A percentile compares a stretch with the other conserved stretches of the same genome.
Evolutionary conservation across 2,329 filamentous ascomycete species (phyloP).

Genomic region (Epichloe baconii): DNA sequence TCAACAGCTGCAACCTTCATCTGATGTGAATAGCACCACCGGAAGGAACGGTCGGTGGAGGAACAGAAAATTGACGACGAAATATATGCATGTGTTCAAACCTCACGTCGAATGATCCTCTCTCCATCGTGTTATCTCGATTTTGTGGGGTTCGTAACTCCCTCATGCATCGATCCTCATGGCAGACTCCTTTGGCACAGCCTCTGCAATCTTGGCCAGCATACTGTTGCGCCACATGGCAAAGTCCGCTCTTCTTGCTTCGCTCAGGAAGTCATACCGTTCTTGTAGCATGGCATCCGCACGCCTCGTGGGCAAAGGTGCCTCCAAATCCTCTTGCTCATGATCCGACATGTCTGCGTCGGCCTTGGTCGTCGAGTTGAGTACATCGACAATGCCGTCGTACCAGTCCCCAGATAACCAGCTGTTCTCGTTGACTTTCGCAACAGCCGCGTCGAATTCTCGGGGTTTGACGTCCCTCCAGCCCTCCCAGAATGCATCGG

Average conservation of each 20-base stretch:
- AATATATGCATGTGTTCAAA: neutral
- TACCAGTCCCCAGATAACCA: slow-evolving; percentile 56
- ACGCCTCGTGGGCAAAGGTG: slow-evolving; percentile 31
- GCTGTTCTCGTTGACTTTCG: slow-evolving; percentile 39
- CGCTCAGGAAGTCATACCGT: slow-evolving; percentile 57
- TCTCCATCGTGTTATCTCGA: too few relatives aligned
- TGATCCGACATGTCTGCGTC: slow-evolving; percentile 25
- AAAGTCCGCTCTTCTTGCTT: slow-evolving; percentile 48
- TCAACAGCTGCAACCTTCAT: neutral
- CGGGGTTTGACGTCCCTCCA: slow-evolving; percentile 35
- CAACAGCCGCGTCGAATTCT: slow-evolving; percentile 50
- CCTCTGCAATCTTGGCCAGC: slow-evolving; percentile 40
- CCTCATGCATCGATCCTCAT: slow-evolving; percentile 23
- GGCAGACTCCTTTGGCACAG: slow-evolving; percentile 13
- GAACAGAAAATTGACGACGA: neutral
- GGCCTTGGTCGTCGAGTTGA: slow-evolving; percentile 19
- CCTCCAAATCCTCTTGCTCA: slow-evolving; percentile 12
- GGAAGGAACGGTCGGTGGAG: too few relatives aligned
- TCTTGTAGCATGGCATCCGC: slow-evolving; percentile 64
- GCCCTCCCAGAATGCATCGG: slow-evolving; percentile 35
- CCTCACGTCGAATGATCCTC: neutral
- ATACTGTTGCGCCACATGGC: slow-evolving; percentile 50
- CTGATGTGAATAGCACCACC: neutral
- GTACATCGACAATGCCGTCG: slow-evolving; percentile 41
- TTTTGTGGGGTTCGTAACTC: neutral